Evolutionary conservation across 805 yeast genomes (phyloP).

Genomic region (Ascoidea asiatica): DNA sequence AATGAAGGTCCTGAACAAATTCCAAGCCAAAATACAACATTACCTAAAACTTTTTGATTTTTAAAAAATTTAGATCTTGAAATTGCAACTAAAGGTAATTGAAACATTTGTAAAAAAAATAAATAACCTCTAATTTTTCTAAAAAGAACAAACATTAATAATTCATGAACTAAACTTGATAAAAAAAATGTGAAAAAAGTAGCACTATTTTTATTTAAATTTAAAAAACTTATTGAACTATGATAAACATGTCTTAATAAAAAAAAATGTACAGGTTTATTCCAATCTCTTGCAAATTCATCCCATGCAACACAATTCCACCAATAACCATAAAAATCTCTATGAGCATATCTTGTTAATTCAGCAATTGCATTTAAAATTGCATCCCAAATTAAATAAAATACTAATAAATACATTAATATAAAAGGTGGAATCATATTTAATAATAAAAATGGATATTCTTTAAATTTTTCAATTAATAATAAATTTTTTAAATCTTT

Average conservation of each 20-base stretch:
- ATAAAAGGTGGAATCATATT: slow-evolving; percentile 76
- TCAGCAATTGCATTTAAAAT: slow-evolving; percentile 86
- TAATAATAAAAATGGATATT: slow-evolving; percentile 45
- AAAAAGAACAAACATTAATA: slow-evolving; percentile 85
- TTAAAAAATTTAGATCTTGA: slow-evolving; percentile 46
- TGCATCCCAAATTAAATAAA: slow-evolving; percentile 92
- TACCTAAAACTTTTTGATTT: slow-evolving; percentile 51
- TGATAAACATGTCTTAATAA: slow-evolving; percentile 89
- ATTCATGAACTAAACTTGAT: slow-evolving; percentile 77
- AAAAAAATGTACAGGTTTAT: slow-evolving; percentile 83
- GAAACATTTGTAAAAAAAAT: slow-evolving; percentile 72
- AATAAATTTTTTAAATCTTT: slow-evolving; percentile 38
- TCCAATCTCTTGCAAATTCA: slow-evolving; percentile 90
- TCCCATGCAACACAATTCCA: slow-evolving; percentile 95
- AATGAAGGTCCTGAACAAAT: slow-evolving; percentile 82
- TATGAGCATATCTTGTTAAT: slow-evolving; percentile 71
- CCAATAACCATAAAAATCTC: slow-evolving; percentile 94
- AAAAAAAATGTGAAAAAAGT: slow-evolving; percentile 66
- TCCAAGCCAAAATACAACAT: slow-evolving; percentile 82
- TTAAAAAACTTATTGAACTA: slow-evolving; percentile 66
- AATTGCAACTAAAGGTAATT: slow-evolving; percentile 63
- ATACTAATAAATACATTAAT: slow-evolving; percentile 59
- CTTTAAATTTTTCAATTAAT: slow-evolving; percentile 24
- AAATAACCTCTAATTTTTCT: slow-evolving; percentile 70
- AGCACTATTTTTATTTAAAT: slow-evolving; percentile 53